phyloP scores from a whole-genome alignment of 768 basidiomycete species.

The Lactarius vividus region DNA sequence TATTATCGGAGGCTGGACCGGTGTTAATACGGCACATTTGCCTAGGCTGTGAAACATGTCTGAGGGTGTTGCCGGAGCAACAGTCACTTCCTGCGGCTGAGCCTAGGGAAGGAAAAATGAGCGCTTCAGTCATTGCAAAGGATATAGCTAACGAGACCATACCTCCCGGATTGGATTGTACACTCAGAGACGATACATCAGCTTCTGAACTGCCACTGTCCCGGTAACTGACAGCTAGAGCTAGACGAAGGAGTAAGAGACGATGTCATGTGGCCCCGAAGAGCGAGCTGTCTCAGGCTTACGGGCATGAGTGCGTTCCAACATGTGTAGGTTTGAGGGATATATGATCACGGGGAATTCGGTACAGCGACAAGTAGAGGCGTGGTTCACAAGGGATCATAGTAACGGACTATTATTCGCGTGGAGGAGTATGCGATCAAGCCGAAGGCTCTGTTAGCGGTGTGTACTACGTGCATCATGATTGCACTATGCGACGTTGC shows the following conservation, averaged over 20 bases:
- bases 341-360: not conserved
- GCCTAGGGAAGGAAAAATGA: not conserved
- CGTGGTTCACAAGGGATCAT: too few relatives aligned
- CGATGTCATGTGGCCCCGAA: too few relatives aligned
- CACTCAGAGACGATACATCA: not conserved
- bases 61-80: constrained; percentile 1
- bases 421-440: not conserved
- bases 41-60: not conserved
- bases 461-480: too few relatives aligned
- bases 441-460: not conserved
- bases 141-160: too few relatives aligned
- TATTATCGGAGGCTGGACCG: not conserved
- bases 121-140: too few relatives aligned
- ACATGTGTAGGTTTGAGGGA: not conserved
- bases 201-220: not conserved
- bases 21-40: not conserved
- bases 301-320: not conserved
- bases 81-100: not conserved
- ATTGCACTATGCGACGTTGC: too few relatives aligned
- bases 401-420: not conserved
- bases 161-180: not conserved
- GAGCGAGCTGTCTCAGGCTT: not conserved
- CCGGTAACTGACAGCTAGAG: not conserved
- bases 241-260: not conserved
- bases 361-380: not conserved